Percentiles rank a stretch among this genome's conserved stretches.
phyloP scores from a whole-genome alignment of 2,329 filamentous ascomycete genomes.

The Piedraia hortae region DNA sequence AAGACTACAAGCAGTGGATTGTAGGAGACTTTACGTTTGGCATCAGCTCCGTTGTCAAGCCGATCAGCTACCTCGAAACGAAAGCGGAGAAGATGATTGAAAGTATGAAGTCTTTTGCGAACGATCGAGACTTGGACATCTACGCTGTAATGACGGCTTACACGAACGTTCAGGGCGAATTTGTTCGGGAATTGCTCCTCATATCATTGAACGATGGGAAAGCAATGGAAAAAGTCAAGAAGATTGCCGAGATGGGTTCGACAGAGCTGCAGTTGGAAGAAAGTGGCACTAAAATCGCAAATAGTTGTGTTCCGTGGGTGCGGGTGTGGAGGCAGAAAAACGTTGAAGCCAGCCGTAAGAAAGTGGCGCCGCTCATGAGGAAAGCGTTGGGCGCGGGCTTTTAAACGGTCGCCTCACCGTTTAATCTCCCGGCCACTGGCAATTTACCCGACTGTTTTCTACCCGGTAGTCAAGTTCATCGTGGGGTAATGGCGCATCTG shows the following conservation, averaged over 20 bases:
- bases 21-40: slow-evolving; percentile 30
- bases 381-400: slow-evolving; percentile 15
- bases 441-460: too few species aligned
- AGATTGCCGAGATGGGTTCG: slow-evolving; percentile 23
- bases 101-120: slow-evolving; percentile 25
- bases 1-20: slow-evolving; percentile 65
- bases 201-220: slow-evolving; percentile 24
- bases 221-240: slow-evolving; percentile 23
- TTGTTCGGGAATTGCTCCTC: slow-evolving; percentile 42
- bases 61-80: slow-evolving; percentile 30
- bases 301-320: slow-evolving; percentile 23
- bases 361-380: slow-evolving; percentile 31
- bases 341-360: slow-evolving; percentile 31
- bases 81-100: slow-evolving; percentile 26
- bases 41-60: slow-evolving; percentile 36
- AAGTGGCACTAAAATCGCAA: slow-evolving; percentile 6
- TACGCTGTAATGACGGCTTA: slow-evolving; percentile 43
- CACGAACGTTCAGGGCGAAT: slow-evolving; percentile 23
- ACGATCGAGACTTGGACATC: slow-evolving; percentile 32
- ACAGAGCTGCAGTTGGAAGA: slow-evolving; percentile 24
- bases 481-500: too few species aligned
- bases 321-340: slow-evolving; percentile 39
- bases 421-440: too few species aligned
- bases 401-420: too few species aligned
- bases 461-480: too few species aligned